Percentiles rank a stretch among this genome's conserved stretches.
phyloP scores from a whole-genome alignment of 2,329 filamentous ascomycete genomes.

The Colletotrichum truncatum region DNA sequence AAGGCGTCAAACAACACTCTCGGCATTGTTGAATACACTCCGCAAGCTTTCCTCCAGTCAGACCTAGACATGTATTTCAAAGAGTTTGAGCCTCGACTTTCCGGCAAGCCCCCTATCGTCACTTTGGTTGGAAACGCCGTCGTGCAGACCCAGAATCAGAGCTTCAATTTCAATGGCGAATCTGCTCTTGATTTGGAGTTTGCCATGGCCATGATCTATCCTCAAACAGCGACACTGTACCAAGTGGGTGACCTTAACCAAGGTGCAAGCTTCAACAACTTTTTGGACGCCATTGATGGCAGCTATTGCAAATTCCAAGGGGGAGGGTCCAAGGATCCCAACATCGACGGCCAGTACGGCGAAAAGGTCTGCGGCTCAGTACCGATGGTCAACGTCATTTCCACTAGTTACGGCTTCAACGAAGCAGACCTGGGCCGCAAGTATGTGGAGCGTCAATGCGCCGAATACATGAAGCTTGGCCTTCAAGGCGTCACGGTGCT shows the following conservation, averaged over 20 bases:
- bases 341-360: constrained; percentile 49
- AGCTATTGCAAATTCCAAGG: constrained; percentile 52
- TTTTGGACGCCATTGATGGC: constrained; percentile 56
- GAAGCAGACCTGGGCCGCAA: constrained; percentile 57
- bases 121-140: constrained; percentile 57
- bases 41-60: constrained; percentile 58
- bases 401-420: constrained; percentile 62
- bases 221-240: constrained; percentile 59
- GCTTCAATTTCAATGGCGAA: constrained; percentile 48
- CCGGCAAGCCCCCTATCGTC: constrained; percentile 53
- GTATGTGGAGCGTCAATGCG: constrained; percentile 62
- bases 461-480: constrained; percentile 66
- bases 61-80: constrained; percentile 59
- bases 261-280: constrained; percentile 53
- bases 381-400: constrained; percentile 60
- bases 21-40: constrained; percentile 61
- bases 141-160: constrained; percentile 45
- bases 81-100: constrained; percentile 51
- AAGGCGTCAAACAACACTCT: constrained; percentile 51
- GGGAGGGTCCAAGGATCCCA: constrained; percentile 44
- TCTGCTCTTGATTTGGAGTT: constrained; percentile 64
- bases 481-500: constrained; percentile 60
- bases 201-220: constrained; percentile 61
- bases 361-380: constrained; percentile 55
- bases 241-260: constrained; percentile 47